phyloP scores from a whole-genome alignment of 345 rosid genomes.

The Populus alba region DNA sequence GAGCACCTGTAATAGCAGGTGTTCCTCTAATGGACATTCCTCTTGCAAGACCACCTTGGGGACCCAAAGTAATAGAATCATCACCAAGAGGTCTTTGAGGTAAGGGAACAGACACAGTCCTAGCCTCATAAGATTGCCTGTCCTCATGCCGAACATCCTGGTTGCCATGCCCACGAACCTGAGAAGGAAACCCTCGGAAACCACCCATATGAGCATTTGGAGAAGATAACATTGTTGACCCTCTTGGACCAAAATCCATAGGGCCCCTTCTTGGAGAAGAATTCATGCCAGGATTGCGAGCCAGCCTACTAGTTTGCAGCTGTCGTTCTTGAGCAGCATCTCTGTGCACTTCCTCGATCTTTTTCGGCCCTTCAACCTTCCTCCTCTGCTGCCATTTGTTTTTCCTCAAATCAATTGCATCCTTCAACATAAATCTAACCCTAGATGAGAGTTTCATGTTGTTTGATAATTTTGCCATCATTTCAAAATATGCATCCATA shows the following conservation, averaged over 20 bases:
- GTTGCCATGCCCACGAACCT: slow-evolving; percentile 53
- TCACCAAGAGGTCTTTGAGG: slow-evolving; percentile 68
- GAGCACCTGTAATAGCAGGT: slow-evolving; percentile 32
- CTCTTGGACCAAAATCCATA: slow-evolving; percentile 73
- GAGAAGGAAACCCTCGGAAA: slow-evolving; percentile 62
- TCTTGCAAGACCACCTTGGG: slow-evolving; percentile 97
- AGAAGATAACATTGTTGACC: slow-evolving; percentile 60
- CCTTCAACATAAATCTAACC: slow-evolving; percentile 90
- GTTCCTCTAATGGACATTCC: slow-evolving; percentile 82
- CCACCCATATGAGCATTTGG: slow-evolving; percentile 67
- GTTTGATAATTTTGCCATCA: slow-evolving; percentile 60
- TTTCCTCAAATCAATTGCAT: slow-evolving; percentile 79
- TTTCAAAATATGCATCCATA: slow-evolving; percentile 82
- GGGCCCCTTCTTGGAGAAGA: slow-evolving; percentile 59
- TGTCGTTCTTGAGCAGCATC: slow-evolving; percentile 98
- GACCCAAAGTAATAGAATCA: slow-evolving; percentile 81
- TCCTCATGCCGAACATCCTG: slow-evolving; percentile 84
- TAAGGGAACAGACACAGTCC: slow-evolving; percentile 67
- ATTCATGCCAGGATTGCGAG: slow-evolving; percentile 65
- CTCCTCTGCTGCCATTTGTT: slow-evolving; percentile 98
- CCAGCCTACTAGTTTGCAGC: slow-evolving; percentile 61
- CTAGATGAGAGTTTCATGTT: slow-evolving; percentile 75
- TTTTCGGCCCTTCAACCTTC: slow-evolving; percentile 99
- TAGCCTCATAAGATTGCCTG: slow-evolving; percentile 63
- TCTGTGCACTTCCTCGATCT: slow-evolving; percentile 96